Conservation (phyloP, 2,329 filamentous ascomycete species). For the Sarocladium kiliense region DNA sequence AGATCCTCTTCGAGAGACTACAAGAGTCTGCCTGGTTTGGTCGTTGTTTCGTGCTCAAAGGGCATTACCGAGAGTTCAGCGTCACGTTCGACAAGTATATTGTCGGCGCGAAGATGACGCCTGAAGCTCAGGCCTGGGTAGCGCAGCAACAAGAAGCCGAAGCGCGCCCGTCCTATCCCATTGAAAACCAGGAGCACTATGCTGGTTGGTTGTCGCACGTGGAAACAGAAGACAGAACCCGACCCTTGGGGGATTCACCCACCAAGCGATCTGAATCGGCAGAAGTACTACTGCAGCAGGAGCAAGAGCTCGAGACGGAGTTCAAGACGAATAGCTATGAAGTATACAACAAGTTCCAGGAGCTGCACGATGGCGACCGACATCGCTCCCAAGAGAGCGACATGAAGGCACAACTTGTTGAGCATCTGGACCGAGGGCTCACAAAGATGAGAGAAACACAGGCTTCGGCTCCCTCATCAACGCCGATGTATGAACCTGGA, state of each 20-base stretch:
- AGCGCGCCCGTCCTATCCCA: constrained; percentile 12
- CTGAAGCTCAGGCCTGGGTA: constrained; percentile 33
- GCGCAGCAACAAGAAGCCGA: constrained; percentile 20
- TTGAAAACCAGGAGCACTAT: constrained; percentile 33
- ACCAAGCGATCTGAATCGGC: constrained; percentile 33
- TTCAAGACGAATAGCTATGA: constrained; percentile 40
- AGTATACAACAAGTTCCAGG: constrained; percentile 39
- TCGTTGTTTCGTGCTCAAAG: constrained; percentile 49
- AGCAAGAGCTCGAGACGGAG: constrained; percentile 44
- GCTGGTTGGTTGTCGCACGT: constrained; percentile 38
- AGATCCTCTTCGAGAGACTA: constrained; percentile 39
- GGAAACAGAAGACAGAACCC: constrained; percentile 35
- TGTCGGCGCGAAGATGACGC: constrained; percentile 35
- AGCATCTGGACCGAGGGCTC: constrained; percentile 41
- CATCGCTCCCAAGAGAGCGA: constrained; percentile 35
- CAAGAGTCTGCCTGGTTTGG: constrained; percentile 43
- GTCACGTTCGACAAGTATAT: constrained; percentile 48
- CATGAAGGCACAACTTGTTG: constrained; percentile 41
- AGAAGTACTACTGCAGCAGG: constrained; percentile 36
- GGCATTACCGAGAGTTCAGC: constrained; percentile 51
- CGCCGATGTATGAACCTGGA: constrained; percentile 18
- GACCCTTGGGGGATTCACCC: constrained; percentile 31
- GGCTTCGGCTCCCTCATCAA: constrained; percentile 13
- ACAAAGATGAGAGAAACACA: constrained; percentile 34
- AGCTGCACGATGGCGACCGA: constrained; percentile 22